A percentile compares a stretch with the other conserved stretches of the same genome.
phyloP scores from a whole-genome alignment of 495 filamentous ascomycete species.

The Aspergillus ostianus region DNA sequence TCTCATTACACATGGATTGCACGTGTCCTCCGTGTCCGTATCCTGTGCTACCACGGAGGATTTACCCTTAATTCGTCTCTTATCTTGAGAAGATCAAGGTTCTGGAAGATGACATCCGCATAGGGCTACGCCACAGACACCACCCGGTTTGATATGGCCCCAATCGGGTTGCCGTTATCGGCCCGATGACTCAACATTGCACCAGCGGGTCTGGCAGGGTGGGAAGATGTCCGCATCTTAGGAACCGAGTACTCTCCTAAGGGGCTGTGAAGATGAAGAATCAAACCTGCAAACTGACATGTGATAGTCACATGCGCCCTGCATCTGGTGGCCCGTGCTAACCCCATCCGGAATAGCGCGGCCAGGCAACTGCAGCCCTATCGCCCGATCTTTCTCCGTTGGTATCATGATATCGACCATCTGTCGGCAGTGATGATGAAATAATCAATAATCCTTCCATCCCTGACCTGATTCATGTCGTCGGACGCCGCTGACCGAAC shows the following conservation, averaged over 20 bases:
- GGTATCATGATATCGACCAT: too few species aligned
- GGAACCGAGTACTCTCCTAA: too few species aligned
- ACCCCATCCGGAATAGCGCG: neutral
- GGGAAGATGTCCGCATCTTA: too few species aligned
- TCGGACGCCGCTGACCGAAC: neutral
- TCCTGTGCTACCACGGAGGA: too few species aligned
- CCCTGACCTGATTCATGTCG: neutral
- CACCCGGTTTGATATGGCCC: neutral
- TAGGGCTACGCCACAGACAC: neutral
- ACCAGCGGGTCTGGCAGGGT: too few species aligned
- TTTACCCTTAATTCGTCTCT: too few species aligned
- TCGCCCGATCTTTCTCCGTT: neutral
- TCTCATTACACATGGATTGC: too few species aligned
- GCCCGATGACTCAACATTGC: neutral
- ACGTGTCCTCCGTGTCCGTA: too few species aligned
- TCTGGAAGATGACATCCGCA: neutral
- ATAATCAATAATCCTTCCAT: neutral
- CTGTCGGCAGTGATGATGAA: too few species aligned
- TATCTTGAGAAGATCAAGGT: neutral
- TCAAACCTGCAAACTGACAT: neutral
- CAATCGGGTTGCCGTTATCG: slow-evolving; percentile 6
- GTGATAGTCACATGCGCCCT: neutral
- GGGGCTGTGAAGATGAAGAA: too few species aligned
- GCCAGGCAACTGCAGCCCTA: neutral
- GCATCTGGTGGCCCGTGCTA: neutral